Evolutionary conservation across 148 eudicot species (phyloP), one percentile per base, ranked within the genome.

Genomic region (Salicornia ramosissima): DNA sequence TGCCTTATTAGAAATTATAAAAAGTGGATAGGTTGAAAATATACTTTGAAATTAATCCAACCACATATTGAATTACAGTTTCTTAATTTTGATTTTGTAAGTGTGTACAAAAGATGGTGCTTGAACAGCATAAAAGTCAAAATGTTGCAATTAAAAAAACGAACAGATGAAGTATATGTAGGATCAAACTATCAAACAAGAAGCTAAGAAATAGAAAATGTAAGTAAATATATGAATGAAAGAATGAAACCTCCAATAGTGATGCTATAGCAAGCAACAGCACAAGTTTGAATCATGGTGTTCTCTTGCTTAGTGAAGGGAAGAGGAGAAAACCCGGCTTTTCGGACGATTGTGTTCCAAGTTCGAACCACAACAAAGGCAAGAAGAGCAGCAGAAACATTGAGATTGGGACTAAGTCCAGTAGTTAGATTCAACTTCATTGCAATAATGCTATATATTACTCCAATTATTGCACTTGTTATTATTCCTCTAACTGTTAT

Each of bases 261-360:
- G 52, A 91, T 87, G 75, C 90, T 85, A 62, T 91, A 91, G 72
- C 90, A 91, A 39, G 97, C 97, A 65, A 91, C 97, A 3, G 91
- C 83, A 76, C 81, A 83, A 11, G 97, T 91, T 65, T 88, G 97
- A 55, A 91, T 88, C 90, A 91, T 88, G 42, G 95, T 87, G 21
- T 91, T 91, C 78, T 91, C 97, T 69, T 91, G 95, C 60, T 81
- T 80, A 21, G 97, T 88, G 61, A 91, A 91, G 2, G 97, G 97
- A 53, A 58, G 68, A 0, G 95, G 76, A 21, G 72, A 71, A 30
- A 85, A 70, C 18, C 92, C 92, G 3, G 55, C 26, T 69, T 78
- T 86, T 18, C 78, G 59, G 19, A 85, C 68, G 10, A 88, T 4
- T 52, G 81, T 85, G 10, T 79, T 81, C 95, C 92, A 88, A 2